phyloP scores from a whole-genome alignment of 192 early-diverging fungal species.

The Entophlyctis luteolus region DNA sequence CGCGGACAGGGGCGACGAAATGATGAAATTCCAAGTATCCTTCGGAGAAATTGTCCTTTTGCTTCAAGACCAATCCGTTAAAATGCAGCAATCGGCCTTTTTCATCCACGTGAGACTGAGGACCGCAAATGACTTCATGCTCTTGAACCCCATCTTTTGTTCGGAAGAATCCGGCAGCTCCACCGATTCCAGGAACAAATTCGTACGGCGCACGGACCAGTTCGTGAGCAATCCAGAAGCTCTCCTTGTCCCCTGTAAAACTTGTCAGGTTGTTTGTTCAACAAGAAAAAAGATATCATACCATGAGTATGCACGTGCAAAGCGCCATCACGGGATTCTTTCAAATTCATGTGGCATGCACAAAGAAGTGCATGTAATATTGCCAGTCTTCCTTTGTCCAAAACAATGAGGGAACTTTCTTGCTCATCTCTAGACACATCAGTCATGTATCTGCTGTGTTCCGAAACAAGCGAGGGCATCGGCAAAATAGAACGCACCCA shows the following conservation, averaged over 20 bases:
- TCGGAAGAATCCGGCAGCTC: conserved; percentile 24
- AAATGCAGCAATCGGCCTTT: conserved; percentile 18
- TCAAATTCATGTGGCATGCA: conserved; percentile 55
- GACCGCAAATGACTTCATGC: conserved; percentile 28
- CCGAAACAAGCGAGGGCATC: conserved; percentile 36
- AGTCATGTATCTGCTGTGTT: conserved; percentile 41
- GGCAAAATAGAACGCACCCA: conserved; percentile 57
- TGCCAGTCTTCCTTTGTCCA: conserved; percentile 50
- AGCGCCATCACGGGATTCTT: conserved; percentile 21
- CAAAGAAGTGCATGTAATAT: conserved; percentile 51
- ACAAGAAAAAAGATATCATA: background rate
- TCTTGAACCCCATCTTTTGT: conserved; percentile 26
- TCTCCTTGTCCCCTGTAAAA: conserved; percentile 59
- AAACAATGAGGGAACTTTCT: conserved; percentile 63
- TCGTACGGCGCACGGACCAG: conserved; percentile 54
- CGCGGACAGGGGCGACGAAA: conserved; percentile 1
- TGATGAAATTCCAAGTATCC: conserved; percentile 25
- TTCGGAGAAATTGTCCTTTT: conserved; percentile 28
- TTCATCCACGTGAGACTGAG: conserved; percentile 31
- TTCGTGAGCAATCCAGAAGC: conserved; percentile 64
- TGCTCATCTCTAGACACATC: conserved; percentile 51
- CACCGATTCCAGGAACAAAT: conserved; percentile 19
- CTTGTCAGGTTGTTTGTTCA: background rate
- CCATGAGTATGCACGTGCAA: conserved; percentile 28
- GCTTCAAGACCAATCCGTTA: conserved; percentile 33